These are phyloP conservation scores for Cyberlindnera mrakii DNA, from an alignment of 805 yeast species.

Conservation along the genomic window DNA sequence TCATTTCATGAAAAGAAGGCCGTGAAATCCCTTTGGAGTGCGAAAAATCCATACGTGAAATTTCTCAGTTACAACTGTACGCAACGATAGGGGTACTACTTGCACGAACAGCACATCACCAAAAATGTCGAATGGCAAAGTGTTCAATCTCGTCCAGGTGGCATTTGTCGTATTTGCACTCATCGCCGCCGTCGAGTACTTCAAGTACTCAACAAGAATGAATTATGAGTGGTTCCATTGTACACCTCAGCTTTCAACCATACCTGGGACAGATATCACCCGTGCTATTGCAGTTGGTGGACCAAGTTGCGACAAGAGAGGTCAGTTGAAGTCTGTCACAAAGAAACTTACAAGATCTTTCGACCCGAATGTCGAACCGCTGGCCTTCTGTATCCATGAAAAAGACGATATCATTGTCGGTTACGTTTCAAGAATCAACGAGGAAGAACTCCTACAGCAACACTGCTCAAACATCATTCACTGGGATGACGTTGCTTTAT, in stretches of 20 bases:
- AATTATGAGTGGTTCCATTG: slow-evolving; percentile 42
- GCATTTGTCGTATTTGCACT: slow-evolving; percentile 24
- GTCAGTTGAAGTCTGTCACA: slow-evolving; percentile 33
- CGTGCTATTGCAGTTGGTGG: slow-evolving; percentile 35
- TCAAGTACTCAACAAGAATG: slow-evolving; percentile 33
- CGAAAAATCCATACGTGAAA: no score
- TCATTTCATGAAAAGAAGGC: not conserved
- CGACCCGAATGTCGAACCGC: slow-evolving; percentile 31
- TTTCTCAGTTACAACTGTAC: no score
- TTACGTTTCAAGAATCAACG: slow-evolving; percentile 15
- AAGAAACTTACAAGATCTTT: slow-evolving; percentile 33
- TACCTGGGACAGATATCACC: slow-evolving; percentile 23
- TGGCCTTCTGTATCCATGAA: slow-evolving; percentile 33
- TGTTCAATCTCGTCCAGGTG: slow-evolving; percentile 24
- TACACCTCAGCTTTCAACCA: slow-evolving; percentile 26
- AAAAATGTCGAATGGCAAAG: slow-evolving; percentile 13
- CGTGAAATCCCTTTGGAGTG: no score
- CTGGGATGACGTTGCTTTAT: slow-evolving; percentile 10
- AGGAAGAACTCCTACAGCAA: slow-evolving; percentile 11
- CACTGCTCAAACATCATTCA: slow-evolving; percentile 22
- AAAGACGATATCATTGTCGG: slow-evolving; percentile 16
- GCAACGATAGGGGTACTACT: not conserved
- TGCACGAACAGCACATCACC: not conserved
- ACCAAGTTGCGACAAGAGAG: slow-evolving; percentile 39
- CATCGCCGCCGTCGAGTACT: slow-evolving; percentile 37